phyloP scores from a whole-genome alignment of 345 rosid species.

The Abelmoschus esculentus region DNA sequence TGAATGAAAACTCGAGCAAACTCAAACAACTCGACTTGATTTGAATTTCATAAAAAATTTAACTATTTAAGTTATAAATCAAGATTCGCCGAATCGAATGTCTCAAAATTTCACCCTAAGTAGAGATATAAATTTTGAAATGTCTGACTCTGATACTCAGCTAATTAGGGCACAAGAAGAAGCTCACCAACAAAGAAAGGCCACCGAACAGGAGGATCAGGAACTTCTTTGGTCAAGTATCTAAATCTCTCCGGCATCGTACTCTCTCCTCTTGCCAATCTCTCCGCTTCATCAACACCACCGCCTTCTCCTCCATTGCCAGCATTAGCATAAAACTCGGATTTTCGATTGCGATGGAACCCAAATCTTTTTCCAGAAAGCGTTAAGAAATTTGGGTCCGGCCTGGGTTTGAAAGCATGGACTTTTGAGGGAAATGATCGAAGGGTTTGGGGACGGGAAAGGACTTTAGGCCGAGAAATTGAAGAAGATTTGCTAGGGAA shows the following conservation, averaged over 20 bases:
- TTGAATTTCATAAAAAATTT: too few relatives aligned
- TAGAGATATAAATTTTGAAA: background rate
- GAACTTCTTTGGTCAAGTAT: slow-evolving; percentile 75
- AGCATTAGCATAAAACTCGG: slow-evolving; percentile 29
- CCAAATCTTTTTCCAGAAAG: slow-evolving; percentile 14
- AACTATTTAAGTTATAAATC: too few relatives aligned
- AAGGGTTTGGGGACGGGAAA: background rate
- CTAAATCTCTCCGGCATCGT: slow-evolving; percentile 90
- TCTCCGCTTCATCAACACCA: slow-evolving; percentile 41
- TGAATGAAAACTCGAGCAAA: too few relatives aligned
- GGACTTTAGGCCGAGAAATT: slow-evolving; percentile 12
- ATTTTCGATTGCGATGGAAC: slow-evolving; percentile 14
- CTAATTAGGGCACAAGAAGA: background rate
- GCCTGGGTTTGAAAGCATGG: slow-evolving; percentile 2
- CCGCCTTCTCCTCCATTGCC: slow-evolving; percentile 23
- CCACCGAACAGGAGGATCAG: slow-evolving; percentile 62
- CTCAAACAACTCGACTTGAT: too few relatives aligned
- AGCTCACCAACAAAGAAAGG: slow-evolving; percentile 78
- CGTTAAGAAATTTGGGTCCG: background rate
- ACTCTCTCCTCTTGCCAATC: slow-evolving; percentile 48
- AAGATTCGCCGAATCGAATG: background rate
- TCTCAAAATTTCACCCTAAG: background rate
- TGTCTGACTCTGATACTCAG: background rate
- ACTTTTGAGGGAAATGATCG: slow-evolving; percentile 9
- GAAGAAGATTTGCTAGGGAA: slow-evolving; percentile 5